phyloP scores from a whole-genome alignment of 1,284 basidiomycete species.

The Leccinum cinnamomeum region DNA sequence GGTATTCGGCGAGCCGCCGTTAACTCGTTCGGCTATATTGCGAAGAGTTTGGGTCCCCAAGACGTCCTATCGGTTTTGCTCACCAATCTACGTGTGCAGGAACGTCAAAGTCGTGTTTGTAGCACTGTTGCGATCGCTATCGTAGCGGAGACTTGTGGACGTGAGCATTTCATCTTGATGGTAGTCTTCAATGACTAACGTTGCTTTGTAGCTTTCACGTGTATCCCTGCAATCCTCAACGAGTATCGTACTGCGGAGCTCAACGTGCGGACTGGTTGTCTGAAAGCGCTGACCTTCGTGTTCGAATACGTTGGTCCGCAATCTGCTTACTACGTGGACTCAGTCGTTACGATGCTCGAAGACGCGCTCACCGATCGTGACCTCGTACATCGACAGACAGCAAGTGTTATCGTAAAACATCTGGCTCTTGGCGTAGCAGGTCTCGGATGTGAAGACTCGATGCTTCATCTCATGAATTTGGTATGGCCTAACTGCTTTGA shows the following conservation, averaged over 20 bases:
- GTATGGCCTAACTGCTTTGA: conserved; percentile 99
- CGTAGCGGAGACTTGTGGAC: conserved; percentile 96
- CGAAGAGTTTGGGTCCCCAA: conserved; percentile 98
- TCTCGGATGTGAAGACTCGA: conserved; percentile 95
- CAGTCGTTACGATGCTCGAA: conserved; percentile 96
- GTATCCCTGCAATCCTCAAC: conserved; percentile 97
- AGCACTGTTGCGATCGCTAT: conserved; percentile 98
- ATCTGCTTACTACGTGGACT: conserved; percentile 97
- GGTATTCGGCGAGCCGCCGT: conserved; percentile 98
- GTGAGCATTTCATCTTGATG: conserved; percentile 45
- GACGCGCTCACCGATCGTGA: conserved; percentile 98
- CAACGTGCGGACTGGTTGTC: conserved; percentile 98
- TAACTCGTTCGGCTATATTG: conserved; percentile 99
- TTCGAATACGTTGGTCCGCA: conserved; percentile 99
- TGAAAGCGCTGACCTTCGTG: conserved; percentile 97
- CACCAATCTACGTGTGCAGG: conserved; percentile 97
- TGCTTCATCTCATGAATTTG: conserved; percentile 96
- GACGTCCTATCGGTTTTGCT: conserved; percentile 96
- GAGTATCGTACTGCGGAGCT: conserved; percentile 98
- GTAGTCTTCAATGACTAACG: conserved; percentile 18
- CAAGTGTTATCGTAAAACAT: conserved; percentile 99
- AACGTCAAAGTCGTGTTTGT: conserved; percentile 98
- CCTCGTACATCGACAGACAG: conserved; percentile 97
- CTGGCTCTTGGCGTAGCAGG: conserved; percentile 96
- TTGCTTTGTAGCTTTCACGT: conserved; percentile 79